Conservation (phyloP, 345 rosid species). For the Populus davidiana region DNA sequence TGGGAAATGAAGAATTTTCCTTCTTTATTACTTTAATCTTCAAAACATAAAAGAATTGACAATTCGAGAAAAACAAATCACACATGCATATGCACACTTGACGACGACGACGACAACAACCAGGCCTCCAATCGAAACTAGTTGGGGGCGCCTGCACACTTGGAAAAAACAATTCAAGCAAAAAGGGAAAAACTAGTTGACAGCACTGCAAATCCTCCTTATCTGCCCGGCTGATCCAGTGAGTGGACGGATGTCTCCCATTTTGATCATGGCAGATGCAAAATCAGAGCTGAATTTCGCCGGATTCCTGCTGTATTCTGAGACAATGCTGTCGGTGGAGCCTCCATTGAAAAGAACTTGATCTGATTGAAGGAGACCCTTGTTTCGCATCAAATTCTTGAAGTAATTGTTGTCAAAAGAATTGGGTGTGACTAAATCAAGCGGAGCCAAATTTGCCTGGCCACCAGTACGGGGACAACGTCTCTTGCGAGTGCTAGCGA, state of each 20-base stretch:
- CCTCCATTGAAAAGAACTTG: conserved; percentile 21
- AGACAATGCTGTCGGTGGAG: conserved; percentile 10
- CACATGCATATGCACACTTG: no score
- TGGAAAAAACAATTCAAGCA: neutral
- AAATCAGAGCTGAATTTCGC: conserved; percentile 25
- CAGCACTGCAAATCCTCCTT: conserved; percentile 32
- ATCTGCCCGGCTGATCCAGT: conserved; percentile 40
- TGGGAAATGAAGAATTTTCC: no score
- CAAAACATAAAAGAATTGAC: no score
- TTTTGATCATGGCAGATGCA: conserved; percentile 46
- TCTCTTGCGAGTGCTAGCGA: conserved; percentile 15
- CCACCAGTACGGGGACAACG: conserved; percentile 10
- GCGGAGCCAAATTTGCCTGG: conserved; percentile 5
- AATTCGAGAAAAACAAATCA: no score
- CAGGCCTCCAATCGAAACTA: no score
- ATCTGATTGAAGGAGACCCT: conserved; percentile 20
- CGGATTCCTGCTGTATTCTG: conserved; percentile 7
- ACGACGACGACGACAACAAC: no score
- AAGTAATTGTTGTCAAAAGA: conserved; percentile 19
- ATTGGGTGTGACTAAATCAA: conserved; percentile 20
- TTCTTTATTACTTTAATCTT: no score
- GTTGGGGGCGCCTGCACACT: neutral
- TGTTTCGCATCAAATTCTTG: conserved; percentile 14
- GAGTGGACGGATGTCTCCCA: conserved; percentile 42
- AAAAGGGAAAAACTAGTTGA: conserved; percentile 21